phyloP scores from a whole-genome alignment of 768 basidiomycete species.

The Phlebiopsis flavidoalba region DNA sequence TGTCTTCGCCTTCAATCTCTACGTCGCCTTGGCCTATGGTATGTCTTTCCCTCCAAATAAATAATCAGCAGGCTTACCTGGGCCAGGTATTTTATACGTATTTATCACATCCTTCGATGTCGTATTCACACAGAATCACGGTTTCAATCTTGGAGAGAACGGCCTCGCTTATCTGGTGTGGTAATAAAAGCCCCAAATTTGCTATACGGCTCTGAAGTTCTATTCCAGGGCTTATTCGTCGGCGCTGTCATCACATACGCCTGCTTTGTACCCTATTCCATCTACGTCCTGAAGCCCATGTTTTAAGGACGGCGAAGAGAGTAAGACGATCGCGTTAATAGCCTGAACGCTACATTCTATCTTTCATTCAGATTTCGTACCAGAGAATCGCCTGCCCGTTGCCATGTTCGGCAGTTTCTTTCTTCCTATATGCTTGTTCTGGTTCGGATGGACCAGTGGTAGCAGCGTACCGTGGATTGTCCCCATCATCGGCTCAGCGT shows the following conservation, averaged over 20 bases:
- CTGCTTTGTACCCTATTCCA: constrained; percentile 5
- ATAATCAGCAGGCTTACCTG: not conserved
- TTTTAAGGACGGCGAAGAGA: constrained; percentile 7
- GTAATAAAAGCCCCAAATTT: not conserved
- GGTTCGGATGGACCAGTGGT: constrained; percentile 29
- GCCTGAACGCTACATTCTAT: not conserved
- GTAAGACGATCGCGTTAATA: constrained; percentile 19
- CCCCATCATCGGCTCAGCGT: constrained; percentile 27
- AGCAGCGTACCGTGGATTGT: constrained; percentile 29
- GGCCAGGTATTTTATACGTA: constrained; percentile 22
- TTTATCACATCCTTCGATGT: constrained; percentile 31
- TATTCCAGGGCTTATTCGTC: constrained; percentile 6
- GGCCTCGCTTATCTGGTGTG: constrained; percentile 26
- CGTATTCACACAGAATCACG: constrained; percentile 29
- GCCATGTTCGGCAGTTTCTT: constrained; percentile 29
- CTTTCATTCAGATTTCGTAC: constrained; percentile 10
- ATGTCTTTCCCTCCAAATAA: not conserved
- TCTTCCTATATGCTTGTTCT: constrained; percentile 29
- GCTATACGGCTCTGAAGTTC: not conserved
- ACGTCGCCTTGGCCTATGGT: constrained; percentile 28
- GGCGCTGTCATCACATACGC: constrained; percentile 7
- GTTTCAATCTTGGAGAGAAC: constrained; percentile 26
- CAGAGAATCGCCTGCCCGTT: constrained; percentile 29
- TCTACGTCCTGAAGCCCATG: constrained; percentile 5
- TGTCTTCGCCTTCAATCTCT: constrained; percentile 25